Conservation (phyloP, 495 filamentous ascomycete genomes). For the Umbilicaria muhlenbergii region DNA sequence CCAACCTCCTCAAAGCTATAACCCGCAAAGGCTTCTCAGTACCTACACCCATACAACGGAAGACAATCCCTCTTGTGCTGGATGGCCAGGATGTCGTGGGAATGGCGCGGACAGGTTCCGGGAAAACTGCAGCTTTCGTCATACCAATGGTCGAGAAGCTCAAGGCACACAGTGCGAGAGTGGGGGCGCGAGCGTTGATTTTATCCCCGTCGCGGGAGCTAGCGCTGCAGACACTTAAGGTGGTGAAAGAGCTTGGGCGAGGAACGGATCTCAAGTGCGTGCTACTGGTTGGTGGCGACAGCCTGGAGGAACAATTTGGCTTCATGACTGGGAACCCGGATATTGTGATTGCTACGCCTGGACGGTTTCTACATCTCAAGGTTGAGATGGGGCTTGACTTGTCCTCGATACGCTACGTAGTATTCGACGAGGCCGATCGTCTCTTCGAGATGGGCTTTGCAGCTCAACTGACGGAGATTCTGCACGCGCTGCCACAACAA, state of each 20-base stretch:
- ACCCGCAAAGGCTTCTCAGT: conserved; percentile 85
- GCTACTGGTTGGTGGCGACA: conserved; percentile 86
- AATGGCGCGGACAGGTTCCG: conserved; percentile 93
- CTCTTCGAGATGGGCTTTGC: conserved; percentile 98
- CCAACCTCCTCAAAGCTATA: conserved; percentile 73
- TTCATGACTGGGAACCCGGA: conserved; percentile 90
- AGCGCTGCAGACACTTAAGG: conserved; percentile 86
- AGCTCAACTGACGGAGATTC: conserved; percentile 80
- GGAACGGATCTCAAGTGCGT: conserved; percentile 84
- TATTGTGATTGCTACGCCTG: conserved; percentile 90
- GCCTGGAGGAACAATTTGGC: conserved; percentile 86
- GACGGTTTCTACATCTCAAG: conserved; percentile 86
- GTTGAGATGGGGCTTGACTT: conserved; percentile 89
- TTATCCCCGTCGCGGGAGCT: conserved; percentile 86
- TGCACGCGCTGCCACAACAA: conserved; percentile 67
- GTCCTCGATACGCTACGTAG: conserved; percentile 73
- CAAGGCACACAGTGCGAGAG: conserved; percentile 69
- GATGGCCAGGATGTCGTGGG: conserved; percentile 86
- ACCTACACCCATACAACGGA: conserved; percentile 92
- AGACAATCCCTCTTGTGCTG: conserved; percentile 82
- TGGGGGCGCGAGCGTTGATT: conserved; percentile 74
- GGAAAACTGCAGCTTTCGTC: conserved; percentile 94
- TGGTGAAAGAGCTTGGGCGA: conserved; percentile 81
- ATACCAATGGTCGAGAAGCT: conserved; percentile 95
- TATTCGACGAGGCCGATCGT: conserved; percentile 94